Base-by-base conservation (phyloP, 2,329 filamentous ascomycete species). In the Salinomyces thailandicus region DNA sequence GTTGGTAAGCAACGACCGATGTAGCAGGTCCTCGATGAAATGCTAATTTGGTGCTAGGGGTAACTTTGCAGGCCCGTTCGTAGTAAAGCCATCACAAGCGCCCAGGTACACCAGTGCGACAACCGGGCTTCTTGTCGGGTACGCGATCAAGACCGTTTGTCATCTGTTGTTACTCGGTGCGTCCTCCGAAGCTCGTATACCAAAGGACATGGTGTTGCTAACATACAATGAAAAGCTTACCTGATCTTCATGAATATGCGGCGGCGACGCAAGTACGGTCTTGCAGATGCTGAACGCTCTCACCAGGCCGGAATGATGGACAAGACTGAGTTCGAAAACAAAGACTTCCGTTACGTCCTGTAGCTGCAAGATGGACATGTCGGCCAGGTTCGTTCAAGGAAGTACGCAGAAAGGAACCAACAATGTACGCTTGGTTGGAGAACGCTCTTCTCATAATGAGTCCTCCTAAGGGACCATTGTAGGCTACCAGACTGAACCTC, bases 321-420 rank as follows among this genome's bases (percentile, higher is more conserved):
- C 36, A 38, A 53, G 24, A 65, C 62, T 1, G 58, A 63, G 43
- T 64, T 63, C 39, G 55, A 64, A 39, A 66, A 66, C 37, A 63
- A 59, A 41, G 53, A 63, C 18, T 66, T 67, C 36, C 45, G 62
- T 29, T 66, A 65, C 43, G 61, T 65, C 7, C 27, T 36, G 9
- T 36, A 31, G 22, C 22, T n/a, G n/a, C n/a, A n/a, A n/a, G n/a
- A n/a, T n/a, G n/a, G n/a, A n/a, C n/a, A n/a, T n/a, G n/a, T n/a
- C n/a, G n/a, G n/a, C n/a, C n/a, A n/a, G n/a, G n/a, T n/a, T n/a
- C n/a, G n/a, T n/a, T n/a, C n/a, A n/a, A n/a, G n/a, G n/a, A n/a
- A n/a, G n/a, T n/a, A n/a, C n/a, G n/a, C n/a, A n/a, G n/a, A n/a
- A n/a, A n/a, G n/a, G n/a, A n/a, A n/a, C n/a, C n/a, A n/a, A n/a